Base-by-base conservation (phyloP, 2,329 filamentous ascomycete species). In the Balansia obtecta region DNA sequence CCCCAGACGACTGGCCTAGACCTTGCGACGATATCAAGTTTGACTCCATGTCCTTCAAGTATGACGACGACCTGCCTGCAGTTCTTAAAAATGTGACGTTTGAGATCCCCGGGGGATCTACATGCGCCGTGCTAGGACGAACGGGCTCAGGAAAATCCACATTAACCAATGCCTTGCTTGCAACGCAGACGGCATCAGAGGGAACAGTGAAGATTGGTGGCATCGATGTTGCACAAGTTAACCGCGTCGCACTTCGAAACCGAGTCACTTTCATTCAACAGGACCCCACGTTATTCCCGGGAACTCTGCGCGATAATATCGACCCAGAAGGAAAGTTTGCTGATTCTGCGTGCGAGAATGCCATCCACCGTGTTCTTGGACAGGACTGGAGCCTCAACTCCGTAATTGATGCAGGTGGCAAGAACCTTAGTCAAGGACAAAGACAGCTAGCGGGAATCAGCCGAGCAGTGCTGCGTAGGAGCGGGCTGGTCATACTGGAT, bases 131-230 rank as follows among this genome's bases (percentile, higher is more conserved):
- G 6, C 83, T 91, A 1, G 89, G 89, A 1, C 81, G 89, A 37
- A 95, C 90, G 0, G 84, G 87, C 0, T 93, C 86, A 0, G 89
- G 89, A 15, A 96, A 96, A 67, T 90, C 85, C 30, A 95, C 89
- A 0, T 69, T 83, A 2, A 79, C 79, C 2, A 73, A 82, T 32
- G 75, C 76, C 2, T 68, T 83, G 1, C 70, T 81, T 0, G 76
- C 73, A 2, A 80, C 77, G 0, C 69, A 82, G 41, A 69, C 73
- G 1, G 76, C 79, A 0, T 63, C 62, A 2, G 61, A 64, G 1
- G 79, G 80, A 1, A 61, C 60, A n/a, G 72, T 83, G 43, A 70
- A 62, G 18, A 75, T 83, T 49, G 80, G 80, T 43, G 65, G 60
- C 48, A 59, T 80, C 4, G 71, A 81, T 52, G 70, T 83, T 2